Evolutionary conservation across 176 grass and related monocot species (phyloP).

Genomic region (Aegilops bicornis): DNA sequence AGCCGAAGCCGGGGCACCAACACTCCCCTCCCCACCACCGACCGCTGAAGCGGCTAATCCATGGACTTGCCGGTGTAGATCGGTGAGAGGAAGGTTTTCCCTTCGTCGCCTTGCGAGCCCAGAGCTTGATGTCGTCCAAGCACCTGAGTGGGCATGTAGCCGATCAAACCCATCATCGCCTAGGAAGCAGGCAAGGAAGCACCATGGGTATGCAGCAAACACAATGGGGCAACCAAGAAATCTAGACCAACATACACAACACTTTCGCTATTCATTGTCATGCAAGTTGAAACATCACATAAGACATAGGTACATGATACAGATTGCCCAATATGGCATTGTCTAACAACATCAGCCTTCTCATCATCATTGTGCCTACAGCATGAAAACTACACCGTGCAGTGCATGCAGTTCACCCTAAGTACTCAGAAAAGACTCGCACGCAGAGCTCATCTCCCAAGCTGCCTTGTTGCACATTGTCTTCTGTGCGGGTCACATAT

Average conservation of each 20-base stretch:
- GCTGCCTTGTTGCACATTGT: background rate
- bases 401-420: background rate
- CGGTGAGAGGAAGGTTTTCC: too few relatives aligned
- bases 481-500: background rate
- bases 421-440: conserved; percentile 26
- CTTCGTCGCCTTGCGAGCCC: too few relatives aligned
- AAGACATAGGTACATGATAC: background rate
- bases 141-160: too few relatives aligned
- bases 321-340: background rate
- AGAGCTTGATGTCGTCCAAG: too few relatives aligned
- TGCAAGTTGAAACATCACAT: background rate
- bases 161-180: too few relatives aligned
- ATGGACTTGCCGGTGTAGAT: too few relatives aligned
- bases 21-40: too few relatives aligned
- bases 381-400: background rate
- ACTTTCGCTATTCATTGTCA: too few relatives aligned
- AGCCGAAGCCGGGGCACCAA: too few relatives aligned
- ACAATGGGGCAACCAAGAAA: background rate
- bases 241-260: too few relatives aligned
- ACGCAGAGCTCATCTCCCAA: background rate
- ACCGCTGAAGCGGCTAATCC: too few relatives aligned
- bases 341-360: background rate
- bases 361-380: conserved; percentile 31
- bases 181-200: too few relatives aligned
- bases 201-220: background rate